Evolutionary conservation across 306 rosid genomes (phyloP).

Genomic region (Vigna unguiculata): DNA sequence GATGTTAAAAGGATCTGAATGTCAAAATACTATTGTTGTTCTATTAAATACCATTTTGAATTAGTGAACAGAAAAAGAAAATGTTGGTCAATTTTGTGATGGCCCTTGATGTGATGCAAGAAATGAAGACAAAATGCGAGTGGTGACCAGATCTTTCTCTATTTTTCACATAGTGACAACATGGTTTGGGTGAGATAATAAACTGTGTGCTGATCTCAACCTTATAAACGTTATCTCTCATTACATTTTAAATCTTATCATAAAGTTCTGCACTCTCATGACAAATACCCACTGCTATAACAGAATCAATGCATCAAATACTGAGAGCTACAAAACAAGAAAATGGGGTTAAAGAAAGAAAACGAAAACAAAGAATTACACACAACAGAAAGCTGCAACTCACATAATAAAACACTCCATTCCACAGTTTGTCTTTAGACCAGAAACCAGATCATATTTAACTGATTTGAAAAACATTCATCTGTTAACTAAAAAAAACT

Average conservation of each 20-base stretch:
- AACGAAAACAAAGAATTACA: neutral
- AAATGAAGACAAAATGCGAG: constrained; percentile 32
- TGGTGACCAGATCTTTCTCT: constrained; percentile 20
- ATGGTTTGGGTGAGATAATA: constrained; percentile 35
- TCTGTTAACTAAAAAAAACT: no score
- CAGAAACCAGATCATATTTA: no score
- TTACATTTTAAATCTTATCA: constrained; percentile 30
- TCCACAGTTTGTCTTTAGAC: no score
- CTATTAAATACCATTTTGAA: no score
- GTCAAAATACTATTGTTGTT: no score
- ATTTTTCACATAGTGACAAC: constrained; percentile 38
- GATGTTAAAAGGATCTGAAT: no score
- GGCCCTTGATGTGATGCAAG: constrained; percentile 21
- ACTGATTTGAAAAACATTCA: no score
- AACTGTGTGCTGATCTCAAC: constrained; percentile 52
- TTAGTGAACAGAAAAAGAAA: constrained; percentile 8
- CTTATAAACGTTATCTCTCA: constrained; percentile 67
- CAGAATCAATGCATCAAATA: neutral
- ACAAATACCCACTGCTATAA: neutral
- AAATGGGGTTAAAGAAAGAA: neutral
- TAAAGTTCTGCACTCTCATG: constrained; percentile 14
- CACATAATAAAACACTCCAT: neutral
- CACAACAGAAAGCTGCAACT: neutral
- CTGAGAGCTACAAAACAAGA: neutral
- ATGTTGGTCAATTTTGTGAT: constrained; percentile 21